Base-by-base conservation (phyloP, 805 yeast species). In the Dipodascopsis uninucleata region DNA sequence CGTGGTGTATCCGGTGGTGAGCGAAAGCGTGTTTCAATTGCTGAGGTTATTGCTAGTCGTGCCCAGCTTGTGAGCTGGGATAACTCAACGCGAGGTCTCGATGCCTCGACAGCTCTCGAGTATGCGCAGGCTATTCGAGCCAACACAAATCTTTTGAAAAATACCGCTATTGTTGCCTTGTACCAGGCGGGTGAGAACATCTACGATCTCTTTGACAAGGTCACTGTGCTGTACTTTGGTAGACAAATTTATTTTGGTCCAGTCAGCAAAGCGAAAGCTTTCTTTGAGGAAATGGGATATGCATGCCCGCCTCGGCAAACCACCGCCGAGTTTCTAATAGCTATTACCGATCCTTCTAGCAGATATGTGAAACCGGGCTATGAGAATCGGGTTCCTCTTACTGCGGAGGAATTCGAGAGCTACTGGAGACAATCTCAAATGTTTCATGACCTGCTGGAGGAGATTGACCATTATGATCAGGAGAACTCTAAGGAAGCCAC, bases 71-170 rank as follows among this genome's bases (percentile, higher is more conserved):
- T 75, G 52, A 78, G 84, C 64, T 81, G 85, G 78, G 89, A 85
- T 69, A 85, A 85, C 59, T 82, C 90, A 4, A 85, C 95, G 4
- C 77, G 93, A 69, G 95, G 95, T 57, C 71, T 85, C 48, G 95
- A 85, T 66, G 75, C 93, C 3, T 83, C 93, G 8, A 84, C 93
- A 32, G 94, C 95, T 2, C 70, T 82, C 52, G 89, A 83, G 60
- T 85, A 78, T 58, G 71, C 82, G 31, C 71, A 77, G 50, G 81
- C 86, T 17, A 70, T 85, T 49, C 78, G 83, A 57, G 73, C 78
- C 2, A 67, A 77, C n/a, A 81, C 87, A 3, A 65, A 70, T 28
- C 65, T 80, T 39, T 62, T 74, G 45, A 69, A 72, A 20, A 68
- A 76, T 10, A 70, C 82, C 4, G 79, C 85, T 1, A 70, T 80